A percentile compares a stretch with the other conserved stretches of the same genome.
Conservation (phyloP, 23 red algal genomes). For the Pyropia haitanensis region DNA sequence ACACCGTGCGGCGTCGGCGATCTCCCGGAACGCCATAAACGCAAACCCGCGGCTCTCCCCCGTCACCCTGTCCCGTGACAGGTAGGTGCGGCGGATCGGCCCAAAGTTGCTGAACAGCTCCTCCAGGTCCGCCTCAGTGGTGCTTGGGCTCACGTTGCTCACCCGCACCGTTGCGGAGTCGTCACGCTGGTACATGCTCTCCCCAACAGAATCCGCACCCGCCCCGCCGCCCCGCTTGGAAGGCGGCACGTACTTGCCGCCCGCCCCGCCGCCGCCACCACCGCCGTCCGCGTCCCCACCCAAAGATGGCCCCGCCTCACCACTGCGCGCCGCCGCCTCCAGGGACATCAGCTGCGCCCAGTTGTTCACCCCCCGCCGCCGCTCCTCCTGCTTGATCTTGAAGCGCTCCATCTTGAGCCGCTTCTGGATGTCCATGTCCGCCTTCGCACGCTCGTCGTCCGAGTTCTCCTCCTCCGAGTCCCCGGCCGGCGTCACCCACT, state of each 20-base stretch:
- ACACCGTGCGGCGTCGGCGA: conserved; percentile 43
- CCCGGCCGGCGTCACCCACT: conserved; percentile 50
- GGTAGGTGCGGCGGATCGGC: conserved; percentile 66
- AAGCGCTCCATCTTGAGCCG: conserved; percentile 65
- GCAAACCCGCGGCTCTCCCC: conserved; percentile 91
- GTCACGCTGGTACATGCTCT: conserved; percentile 71
- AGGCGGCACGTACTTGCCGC: conserved; percentile 78
- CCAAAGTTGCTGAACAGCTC: conserved; percentile 85
- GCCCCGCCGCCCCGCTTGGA: conserved; percentile 50
- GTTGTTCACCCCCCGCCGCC: conserved; percentile 66
- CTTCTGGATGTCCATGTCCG: conserved; percentile 59
- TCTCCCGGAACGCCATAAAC: conserved; percentile 74
- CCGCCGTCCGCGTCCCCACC: conserved; percentile 18
- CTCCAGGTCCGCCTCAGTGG: conserved; percentile 85
- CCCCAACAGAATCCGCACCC: conserved; percentile 17
- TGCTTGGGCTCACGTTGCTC: conserved; percentile 82
- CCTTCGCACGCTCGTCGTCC: conserved; percentile 53
- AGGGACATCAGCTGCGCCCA: conserved; percentile 94
- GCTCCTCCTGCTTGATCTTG: conserved; percentile 60
- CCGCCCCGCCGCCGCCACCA: conserved; percentile 7
- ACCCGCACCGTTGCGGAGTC: conserved; percentile 92
- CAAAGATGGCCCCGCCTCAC: conserved; percentile 25
- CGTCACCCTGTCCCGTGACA: conserved; percentile 82
- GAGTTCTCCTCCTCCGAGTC: conserved; percentile 64
- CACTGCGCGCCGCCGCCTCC: conserved; percentile 36